Conservation (phyloP, 2,329 filamentous ascomycete genomes). For the Colletotrichum viniferum region DNA sequence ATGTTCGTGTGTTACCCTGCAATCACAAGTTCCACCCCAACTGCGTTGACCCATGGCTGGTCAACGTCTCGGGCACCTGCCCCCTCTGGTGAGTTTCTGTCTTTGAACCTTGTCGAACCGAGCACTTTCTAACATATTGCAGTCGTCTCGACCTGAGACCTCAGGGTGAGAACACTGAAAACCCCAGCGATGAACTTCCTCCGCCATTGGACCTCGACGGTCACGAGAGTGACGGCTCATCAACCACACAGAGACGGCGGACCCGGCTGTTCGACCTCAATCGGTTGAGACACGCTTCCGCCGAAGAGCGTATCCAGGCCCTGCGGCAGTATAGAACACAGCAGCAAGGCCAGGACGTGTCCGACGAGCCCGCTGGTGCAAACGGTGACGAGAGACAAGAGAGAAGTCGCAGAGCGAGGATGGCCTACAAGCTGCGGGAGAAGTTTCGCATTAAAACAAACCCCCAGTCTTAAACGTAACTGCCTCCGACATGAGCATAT, state of each 20-base stretch:
- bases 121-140: conserved; percentile 21
- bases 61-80: conserved; percentile 73
- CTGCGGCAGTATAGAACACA: conserved; percentile 54
- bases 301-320: conserved; percentile 66
- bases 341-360: conserved; percentile 30
- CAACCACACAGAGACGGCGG: conserved; percentile 43
- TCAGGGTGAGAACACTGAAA: conserved; percentile 30
- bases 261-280: conserved; percentile 62
- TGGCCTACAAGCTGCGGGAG: conserved; percentile 56
- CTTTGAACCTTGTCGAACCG: background rate
- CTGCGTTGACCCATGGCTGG: conserved; percentile 73
- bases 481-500: background rate
- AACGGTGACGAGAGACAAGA: conserved; percentile 34
- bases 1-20: conserved; percentile 71
- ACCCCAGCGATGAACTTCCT: conserved; percentile 33
- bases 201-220: conserved; percentile 47
- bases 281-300: conserved; percentile 60
- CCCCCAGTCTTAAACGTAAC: conserved; percentile 33
- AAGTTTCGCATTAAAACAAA: conserved; percentile 58
- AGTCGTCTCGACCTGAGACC: conserved; percentile 62
- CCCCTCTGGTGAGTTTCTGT: conserved; percentile 64
- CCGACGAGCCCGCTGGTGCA: background rate
- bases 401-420: conserved; percentile 42
- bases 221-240: conserved; percentile 36
- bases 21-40: conserved; percentile 71